phyloP scores from a whole-genome alignment of 2,329 filamentous ascomycete genomes.

The Didymella keratinophila region DNA sequence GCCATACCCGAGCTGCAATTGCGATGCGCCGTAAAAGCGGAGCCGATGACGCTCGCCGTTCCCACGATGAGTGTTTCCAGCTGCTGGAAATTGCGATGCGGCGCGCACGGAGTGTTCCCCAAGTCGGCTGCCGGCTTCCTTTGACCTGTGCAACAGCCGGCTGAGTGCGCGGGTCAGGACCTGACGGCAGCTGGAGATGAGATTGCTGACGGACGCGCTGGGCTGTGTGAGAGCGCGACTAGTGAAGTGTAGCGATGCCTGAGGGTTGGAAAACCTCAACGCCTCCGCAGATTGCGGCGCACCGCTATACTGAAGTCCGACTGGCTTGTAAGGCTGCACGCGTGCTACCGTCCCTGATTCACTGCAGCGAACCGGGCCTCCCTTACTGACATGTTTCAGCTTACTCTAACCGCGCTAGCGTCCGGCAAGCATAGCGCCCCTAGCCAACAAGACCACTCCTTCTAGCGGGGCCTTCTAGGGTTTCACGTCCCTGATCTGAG shows the following conservation, averaged over 20 bases:
- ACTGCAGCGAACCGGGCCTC: conserved; percentile 19
- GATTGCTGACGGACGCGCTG: conserved; percentile 6
- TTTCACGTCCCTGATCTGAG: conserved; percentile 49
- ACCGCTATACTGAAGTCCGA: conserved; percentile 22
- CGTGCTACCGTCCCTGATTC: conserved; percentile 25
- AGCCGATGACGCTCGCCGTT: conserved; percentile 14
- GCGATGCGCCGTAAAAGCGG: conserved; percentile 21
- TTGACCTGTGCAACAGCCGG: conserved; percentile 10
- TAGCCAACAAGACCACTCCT: conserved; percentile 34
- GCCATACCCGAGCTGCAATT: conserved; percentile 20
- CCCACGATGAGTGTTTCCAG: conserved; percentile 7
- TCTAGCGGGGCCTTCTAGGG: conserved; percentile 33
- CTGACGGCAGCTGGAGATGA: neutral
- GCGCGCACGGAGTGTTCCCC: conserved; percentile 17
- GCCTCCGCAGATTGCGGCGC: conserved; percentile 26
- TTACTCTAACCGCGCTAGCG: conserved; percentile 36
- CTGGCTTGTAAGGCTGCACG: conserved; percentile 32
- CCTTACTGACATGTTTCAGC: conserved; percentile 47
- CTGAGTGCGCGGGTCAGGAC: conserved; percentile 3
- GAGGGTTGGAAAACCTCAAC: conserved; percentile 21
- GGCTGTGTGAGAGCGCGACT: conserved; percentile 14
- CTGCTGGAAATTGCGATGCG: conserved; percentile 19
- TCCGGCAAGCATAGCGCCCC: conserved; percentile 21
- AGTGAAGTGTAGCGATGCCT: conserved; percentile 21
- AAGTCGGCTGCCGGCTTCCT: conserved; percentile 16